These are phyloP conservation scores for Coemansia sp. DNA, from an alignment of 192 early-diverging fungal genomes.

Conservation along the genomic window DNA sequence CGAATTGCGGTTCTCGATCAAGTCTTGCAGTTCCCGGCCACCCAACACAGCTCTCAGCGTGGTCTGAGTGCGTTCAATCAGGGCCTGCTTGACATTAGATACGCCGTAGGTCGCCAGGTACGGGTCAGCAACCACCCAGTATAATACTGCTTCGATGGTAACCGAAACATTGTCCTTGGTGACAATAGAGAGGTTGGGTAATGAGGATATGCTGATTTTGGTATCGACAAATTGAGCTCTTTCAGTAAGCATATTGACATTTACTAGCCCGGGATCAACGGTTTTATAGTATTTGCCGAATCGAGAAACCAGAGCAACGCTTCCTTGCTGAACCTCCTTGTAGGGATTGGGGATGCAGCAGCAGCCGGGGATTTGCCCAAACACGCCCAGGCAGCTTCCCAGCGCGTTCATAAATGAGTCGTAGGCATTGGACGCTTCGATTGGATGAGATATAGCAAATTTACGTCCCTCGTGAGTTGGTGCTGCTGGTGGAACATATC, in stretches of 20 bases:
- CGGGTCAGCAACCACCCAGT: constrained; percentile 79
- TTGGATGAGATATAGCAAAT: constrained; percentile 27
- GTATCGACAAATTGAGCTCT: constrained; percentile 54
- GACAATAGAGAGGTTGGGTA: constrained; percentile 73
- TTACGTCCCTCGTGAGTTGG: constrained; percentile 26
- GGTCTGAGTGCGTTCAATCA: constrained; percentile 87
- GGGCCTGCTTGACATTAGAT: constrained; percentile 71
- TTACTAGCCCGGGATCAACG: constrained; percentile 59
- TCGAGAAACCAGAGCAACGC: constrained; percentile 47
- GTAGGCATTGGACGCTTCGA: constrained; percentile 21
- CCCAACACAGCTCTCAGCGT: constrained; percentile 84
- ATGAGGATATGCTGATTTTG: constrained; percentile 62
- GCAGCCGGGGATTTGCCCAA: constrained; percentile 53
- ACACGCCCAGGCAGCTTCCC: constrained; percentile 36
- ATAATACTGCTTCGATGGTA: constrained; percentile 81
- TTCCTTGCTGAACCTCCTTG: constrained; percentile 44
- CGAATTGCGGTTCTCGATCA: constrained; percentile 84
- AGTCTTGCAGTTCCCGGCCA: constrained; percentile 77
- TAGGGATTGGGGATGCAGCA: constrained; percentile 55
- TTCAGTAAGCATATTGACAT: constrained; percentile 54
- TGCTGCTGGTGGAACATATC: constrained; percentile 21
- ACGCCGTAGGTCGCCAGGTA: constrained; percentile 80
- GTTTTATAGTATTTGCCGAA: constrained; percentile 58
- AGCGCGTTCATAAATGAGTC: constrained; percentile 35
- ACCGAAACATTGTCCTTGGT: constrained; percentile 91